A percentile compares a stretch with the other conserved stretches of the same genome.
phyloP scores from a whole-genome alignment of 306 rosid species.

The Styphnolobium japonicum region DNA sequence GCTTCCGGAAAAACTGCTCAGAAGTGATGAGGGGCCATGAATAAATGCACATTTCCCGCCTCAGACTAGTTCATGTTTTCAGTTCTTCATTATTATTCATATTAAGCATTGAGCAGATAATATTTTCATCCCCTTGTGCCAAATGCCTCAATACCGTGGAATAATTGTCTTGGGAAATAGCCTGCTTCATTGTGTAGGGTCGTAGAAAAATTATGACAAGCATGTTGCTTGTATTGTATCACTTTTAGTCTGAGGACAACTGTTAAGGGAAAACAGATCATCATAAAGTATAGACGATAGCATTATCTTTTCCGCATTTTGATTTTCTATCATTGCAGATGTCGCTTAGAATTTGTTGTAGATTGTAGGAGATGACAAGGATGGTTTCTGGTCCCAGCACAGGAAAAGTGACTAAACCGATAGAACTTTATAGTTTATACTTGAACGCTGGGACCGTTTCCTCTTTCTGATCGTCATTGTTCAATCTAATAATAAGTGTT shows the following conservation, averaged over 20 bases:
- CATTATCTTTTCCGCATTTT: constrained; percentile 16
- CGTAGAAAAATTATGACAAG: constrained; percentile 25
- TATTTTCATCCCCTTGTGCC: constrained; percentile 5
- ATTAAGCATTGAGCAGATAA: constrained; percentile 23
- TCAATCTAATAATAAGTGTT: neutral
- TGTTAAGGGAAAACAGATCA: constrained; percentile 16
- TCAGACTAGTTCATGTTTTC: constrained; percentile 19
- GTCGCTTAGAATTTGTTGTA: constrained; percentile 25
- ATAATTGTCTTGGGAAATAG: constrained; percentile 27
- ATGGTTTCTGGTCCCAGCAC: neutral
- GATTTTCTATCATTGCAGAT: constrained; percentile 5
- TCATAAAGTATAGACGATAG: constrained; percentile 25
- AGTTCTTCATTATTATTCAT: constrained; percentile 28
- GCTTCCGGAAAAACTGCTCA: constrained; percentile 34
- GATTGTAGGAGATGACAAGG: constrained; percentile 15
- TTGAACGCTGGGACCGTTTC: neutral
- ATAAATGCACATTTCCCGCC: constrained; percentile 31
- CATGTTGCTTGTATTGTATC: constrained; percentile 37
- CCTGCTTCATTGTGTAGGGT: constrained; percentile 24
- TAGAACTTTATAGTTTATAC: neutral
- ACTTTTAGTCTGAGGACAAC: constrained; percentile 12
- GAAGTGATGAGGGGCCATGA: constrained; percentile 32
- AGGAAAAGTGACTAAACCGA: neutral
- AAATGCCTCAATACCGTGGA: constrained; percentile 16
- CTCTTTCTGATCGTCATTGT: neutral